Base-by-base conservation (phyloP, 2,329 filamentous ascomycete species). In the Alternaria triticina region DNA sequence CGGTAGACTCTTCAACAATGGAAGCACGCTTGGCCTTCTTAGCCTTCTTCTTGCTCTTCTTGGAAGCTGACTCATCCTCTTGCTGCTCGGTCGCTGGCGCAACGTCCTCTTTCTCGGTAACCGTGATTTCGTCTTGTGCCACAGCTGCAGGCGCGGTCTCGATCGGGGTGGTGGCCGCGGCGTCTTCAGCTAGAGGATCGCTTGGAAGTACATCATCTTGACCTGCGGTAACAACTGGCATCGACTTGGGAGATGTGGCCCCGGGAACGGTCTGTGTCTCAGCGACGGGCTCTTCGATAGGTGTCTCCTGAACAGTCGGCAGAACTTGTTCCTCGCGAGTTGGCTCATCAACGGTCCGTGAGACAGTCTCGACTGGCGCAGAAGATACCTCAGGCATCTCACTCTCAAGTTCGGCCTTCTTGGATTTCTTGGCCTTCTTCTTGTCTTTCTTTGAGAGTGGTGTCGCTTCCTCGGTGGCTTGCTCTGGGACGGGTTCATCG, bases 341-440 rank as follows among this genome's bases (percentile, higher is more conserved):
- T 12, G 60, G n/a, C 11, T 57, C 43, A 28, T 54, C 60, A 40
- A 44, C 22, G 15, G 40, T 22, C 13, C 7, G 30, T 6, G 57
- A 9, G 7, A 47, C n/a, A 20, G 70, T 60, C 33, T 68, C 64
- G 10, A 54, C 43, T 10, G 66, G 46, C 12, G 55, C 57, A 8
- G 36, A 44, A 27, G 54, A 59, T 22, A 17, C 12, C 6, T 52
- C 55, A 7, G 55, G 44, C 15, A 51, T 58, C 25, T 68, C 59
- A 13, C 54, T 62, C 22, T 57, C 59, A n/a, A 66, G 11, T 33
- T 65, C 57, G 17, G 54, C 67, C 23, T 66, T 64, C 55, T 72
- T 72, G 20, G 55, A 55, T 28, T 72, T 74, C 59, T 70, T 72
- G 11, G 62, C 68, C 46, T 73, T 72, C 47, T 72, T 74, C 64